phyloP scores from a whole-genome alignment of 2,329 filamentous ascomycete genomes.

The Dichotomopilus funicola region DNA sequence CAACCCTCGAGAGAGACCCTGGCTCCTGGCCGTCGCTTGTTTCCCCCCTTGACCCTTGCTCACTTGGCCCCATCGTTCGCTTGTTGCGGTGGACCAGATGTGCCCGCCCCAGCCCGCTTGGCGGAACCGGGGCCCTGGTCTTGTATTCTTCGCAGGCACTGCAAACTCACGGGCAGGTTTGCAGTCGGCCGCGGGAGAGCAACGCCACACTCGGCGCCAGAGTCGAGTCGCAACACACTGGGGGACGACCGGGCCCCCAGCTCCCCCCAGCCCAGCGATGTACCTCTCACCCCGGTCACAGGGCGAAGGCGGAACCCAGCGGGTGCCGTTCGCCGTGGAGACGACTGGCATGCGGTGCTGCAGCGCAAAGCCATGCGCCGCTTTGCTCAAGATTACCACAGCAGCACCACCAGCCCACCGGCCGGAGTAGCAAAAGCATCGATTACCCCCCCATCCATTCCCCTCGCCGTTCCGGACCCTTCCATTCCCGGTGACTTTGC shows the following conservation, averaged over 20 bases:
- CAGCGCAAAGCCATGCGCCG: conserved; percentile 13
- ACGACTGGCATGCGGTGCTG: conserved; percentile 14
- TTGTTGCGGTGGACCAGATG: conserved; percentile 4
- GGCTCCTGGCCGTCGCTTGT: not conserved
- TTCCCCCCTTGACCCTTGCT: not conserved
- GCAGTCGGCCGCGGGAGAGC: conserved; percentile 1
- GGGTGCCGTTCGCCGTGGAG: conserved; percentile 11
- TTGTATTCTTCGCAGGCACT: conserved; percentile 13
- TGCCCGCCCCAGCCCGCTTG: conserved; percentile 15
- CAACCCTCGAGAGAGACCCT: too few species aligned
- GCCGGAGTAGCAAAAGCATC: not conserved
- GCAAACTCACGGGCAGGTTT: conserved; percentile 5
- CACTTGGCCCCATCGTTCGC: conserved; percentile 5
- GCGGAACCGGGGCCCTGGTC: conserved; percentile 13
- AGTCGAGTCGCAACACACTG: conserved; percentile 4
- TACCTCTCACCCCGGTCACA: conserved; percentile 4
- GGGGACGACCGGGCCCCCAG: not conserved
- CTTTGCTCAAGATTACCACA: conserved; percentile 16
- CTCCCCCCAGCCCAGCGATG: too few species aligned
- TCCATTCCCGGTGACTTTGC: conserved; percentile 12
- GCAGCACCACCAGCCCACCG: too few species aligned
- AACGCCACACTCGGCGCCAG: conserved; percentile 21
- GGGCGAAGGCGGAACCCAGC: conserved; percentile 10
- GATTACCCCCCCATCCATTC: conserved; percentile 5
- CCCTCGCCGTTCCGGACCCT: conserved; percentile 8